phyloP scores from a whole-genome alignment of 805 yeast genomes.

The Myxozyma mucilagina region DNA sequence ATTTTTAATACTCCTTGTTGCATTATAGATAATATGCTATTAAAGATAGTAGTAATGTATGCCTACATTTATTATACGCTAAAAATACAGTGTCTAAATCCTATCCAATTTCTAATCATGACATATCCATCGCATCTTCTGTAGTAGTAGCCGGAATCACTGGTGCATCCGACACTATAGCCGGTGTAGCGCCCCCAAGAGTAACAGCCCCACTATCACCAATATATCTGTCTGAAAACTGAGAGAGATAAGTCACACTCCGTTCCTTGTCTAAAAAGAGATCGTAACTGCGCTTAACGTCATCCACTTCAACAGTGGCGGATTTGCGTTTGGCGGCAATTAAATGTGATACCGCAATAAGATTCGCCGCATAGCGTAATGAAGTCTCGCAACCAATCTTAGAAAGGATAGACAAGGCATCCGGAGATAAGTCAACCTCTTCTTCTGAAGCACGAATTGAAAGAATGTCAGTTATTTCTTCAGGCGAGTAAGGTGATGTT shows the following conservation, averaged over 20 bases:
- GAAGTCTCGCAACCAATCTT: conserved; percentile 88
- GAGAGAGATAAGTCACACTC: conserved; percentile 81
- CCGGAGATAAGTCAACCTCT: conserved; percentile 78
- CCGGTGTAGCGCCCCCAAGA: conserved; percentile 9
- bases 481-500: conserved; percentile 72
- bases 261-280: conserved; percentile 87
- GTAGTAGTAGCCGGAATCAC: conserved; percentile 6
- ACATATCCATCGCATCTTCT: conserved; percentile 19
- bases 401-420: conserved; percentile 83
- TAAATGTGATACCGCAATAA: conserved; percentile 86
- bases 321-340: conserved; percentile 80
- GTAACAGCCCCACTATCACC: conserved; percentile 62
- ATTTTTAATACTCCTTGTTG: too few relatives aligned
- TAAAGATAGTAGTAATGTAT: background rate
- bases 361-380: conserved; percentile 87
- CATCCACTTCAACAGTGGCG: conserved; percentile 67
- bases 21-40: too few relatives aligned
- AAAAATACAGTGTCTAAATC: background rate
- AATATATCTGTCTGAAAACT: conserved; percentile 64
- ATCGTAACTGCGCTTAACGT: conserved; percentile 74
- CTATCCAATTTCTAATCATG: background rate
- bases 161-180: conserved; percentile 14
- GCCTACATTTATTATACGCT: background rate
- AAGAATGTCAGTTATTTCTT: conserved; percentile 83
- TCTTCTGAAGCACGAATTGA: conserved; percentile 92